phyloP scores from a whole-genome alignment of 139 green algal species.

The Asterochloris sp. region DNA sequence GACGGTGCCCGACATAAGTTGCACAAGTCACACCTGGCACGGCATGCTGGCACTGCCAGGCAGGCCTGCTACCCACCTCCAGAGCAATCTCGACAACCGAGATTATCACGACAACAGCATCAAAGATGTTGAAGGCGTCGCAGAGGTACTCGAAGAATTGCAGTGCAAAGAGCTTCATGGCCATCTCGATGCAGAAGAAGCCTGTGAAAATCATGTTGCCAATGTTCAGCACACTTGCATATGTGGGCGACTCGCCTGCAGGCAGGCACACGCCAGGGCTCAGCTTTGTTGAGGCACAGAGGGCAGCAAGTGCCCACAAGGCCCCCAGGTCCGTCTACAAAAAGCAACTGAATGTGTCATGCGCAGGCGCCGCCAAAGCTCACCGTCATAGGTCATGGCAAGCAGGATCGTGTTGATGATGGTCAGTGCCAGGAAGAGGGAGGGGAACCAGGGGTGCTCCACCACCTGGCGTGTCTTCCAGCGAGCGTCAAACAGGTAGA shows the following conservation, averaged over 20 bases:
- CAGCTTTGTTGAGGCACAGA: too few species aligned
- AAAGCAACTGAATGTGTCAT: too few species aligned
- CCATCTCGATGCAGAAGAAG: constrained; percentile 64
- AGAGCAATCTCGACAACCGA: constrained; percentile 33
- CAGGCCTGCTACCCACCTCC: constrained; percentile 9
- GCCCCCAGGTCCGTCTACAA: too few species aligned
- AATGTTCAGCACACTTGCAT: constrained; percentile 19
- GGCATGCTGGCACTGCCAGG: too few species aligned
- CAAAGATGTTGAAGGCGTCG: constrained; percentile 78
- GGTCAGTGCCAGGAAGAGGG: constrained; percentile 61
- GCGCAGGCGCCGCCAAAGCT: neutral
- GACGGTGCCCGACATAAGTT: too few species aligned
- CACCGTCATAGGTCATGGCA: constrained; percentile 64
- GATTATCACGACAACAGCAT: constrained; percentile 56
- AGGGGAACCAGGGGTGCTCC: constrained; percentile 36
- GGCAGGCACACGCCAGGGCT: neutral
- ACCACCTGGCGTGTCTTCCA: constrained; percentile 40
- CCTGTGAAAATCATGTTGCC: constrained; percentile 60
- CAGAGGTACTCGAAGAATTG: constrained; percentile 50
- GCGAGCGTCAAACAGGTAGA: constrained; percentile 25
- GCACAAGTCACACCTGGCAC: too few species aligned
- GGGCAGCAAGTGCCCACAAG: too few species aligned
- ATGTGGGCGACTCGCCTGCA: constrained; percentile 25
- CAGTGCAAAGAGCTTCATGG: constrained; percentile 61
- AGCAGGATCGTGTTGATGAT: constrained; percentile 71